Evolutionary conservation across 2,329 filamentous ascomycete species (phyloP).

Genomic region (Calycina marina): DNA sequence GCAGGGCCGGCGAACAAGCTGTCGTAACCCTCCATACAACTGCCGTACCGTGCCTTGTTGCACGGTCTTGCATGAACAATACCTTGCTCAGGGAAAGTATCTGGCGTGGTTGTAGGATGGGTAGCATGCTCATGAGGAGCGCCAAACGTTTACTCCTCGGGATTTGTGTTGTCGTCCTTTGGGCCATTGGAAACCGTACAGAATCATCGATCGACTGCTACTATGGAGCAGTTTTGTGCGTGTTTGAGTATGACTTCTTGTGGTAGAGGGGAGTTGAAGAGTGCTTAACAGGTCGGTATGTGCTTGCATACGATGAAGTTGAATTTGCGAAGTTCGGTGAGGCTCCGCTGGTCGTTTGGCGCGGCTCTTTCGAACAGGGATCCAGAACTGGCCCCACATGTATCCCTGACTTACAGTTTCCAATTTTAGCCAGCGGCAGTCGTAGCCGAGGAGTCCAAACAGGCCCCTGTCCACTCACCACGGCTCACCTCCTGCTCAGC

Average conservation of each 20-base stretch:
- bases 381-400: slow-evolving; percentile 1
- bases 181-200: slow-evolving; percentile 1
- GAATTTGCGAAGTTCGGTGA: slow-evolving; percentile 1
- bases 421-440: not conserved
- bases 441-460: not conserved
- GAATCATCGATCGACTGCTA: not conserved
- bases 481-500: not conserved
- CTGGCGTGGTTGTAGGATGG: slow-evolving; percentile 2
- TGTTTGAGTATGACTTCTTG: slow-evolving; percentile 1
- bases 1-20: slow-evolving; percentile 4
- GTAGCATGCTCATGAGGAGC: slow-evolving; percentile 1
- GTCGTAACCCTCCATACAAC: slow-evolving; percentile 8
- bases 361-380: slow-evolving; percentile 3
- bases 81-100: slow-evolving; percentile 9
- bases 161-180: slow-evolving; percentile 2
- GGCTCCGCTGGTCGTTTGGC: slow-evolving; percentile 1
- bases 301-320: slow-evolving; percentile 1
- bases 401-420: not conserved
- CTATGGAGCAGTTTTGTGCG: not conserved
- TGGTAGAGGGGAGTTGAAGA: not conserved
- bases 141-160: slow-evolving; percentile 2
- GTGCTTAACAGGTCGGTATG: not conserved
- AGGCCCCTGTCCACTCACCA: not conserved
- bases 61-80: slow-evolving; percentile 9
- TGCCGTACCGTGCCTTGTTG: slow-evolving; percentile 7